Base-by-base conservation (phyloP, 345 rosid species). In the Corymbia maculata region DNA sequence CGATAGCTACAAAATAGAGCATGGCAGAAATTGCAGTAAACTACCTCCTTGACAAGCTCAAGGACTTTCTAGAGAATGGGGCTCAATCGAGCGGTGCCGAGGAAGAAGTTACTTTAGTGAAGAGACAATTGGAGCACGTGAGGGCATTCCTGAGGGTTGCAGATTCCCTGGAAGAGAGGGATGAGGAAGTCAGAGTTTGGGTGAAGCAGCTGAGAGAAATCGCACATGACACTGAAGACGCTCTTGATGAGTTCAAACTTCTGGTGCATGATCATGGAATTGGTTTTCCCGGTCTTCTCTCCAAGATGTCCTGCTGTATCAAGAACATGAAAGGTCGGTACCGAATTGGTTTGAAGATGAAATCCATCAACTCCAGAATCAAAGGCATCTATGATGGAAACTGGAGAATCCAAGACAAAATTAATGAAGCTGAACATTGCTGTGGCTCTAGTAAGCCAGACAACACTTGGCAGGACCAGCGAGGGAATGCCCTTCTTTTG, bases 211-310 rank as follows among this genome's bases (percentile, higher is more conserved):
- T 91, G 22, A 88, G 92, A 87, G 90, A 92, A 24, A 86, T 87
- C n/a, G 91, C 91, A 87, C 88, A 89, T 51, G 89, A 87, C 45
- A 86, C 87, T 61, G 93, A 92, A 86, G 93, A 92, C 66, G 86
- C 84, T 85, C 85, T 90, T 9, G 92, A 92, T 59, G 93, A 90
- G 32, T 92, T 87, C 86, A 44, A 64, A 86, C 92, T 87, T 55
- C 91, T 92, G 4, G 50, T 85, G 6, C 88, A 88, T 28, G 85
- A 85, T 21, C 89, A 90, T 66, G 88, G 82, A 1, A 47, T 61
- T 64, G 91, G 89, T 3, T 52, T 85, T 85, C 84, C 70, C 13
- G 88, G 88, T 22, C 82, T 88, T 42, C 88, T 89, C 55, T 53
- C 50, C 44, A 87, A 85, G 86, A 36, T 88, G 45, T 86, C 89